Evolutionary conservation across 768 basidiomycete genomes (phyloP), one percentile per base, ranked within the genome.

Genomic region (Coprinopsis strossmayeri): DNA sequence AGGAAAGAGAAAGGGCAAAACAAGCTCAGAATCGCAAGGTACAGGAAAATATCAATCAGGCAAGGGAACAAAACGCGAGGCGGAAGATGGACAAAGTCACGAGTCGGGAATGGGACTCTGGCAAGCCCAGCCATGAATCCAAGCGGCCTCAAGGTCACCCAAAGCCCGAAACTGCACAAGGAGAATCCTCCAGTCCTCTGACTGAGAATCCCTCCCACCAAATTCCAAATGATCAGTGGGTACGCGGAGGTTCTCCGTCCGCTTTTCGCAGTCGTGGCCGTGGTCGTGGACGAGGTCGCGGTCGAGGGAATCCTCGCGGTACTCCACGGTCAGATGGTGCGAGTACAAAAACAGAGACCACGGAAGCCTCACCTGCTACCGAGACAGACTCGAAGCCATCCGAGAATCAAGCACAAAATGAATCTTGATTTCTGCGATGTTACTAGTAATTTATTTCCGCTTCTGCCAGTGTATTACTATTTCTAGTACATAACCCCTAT

Each of bases 71-170:
- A 68, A 88, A 86, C 54, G 87, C 87, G 46, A 79, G 78, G 56
- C 72, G 84, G 28, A 91, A 91, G 69, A 71, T 90, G 76, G 86
- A 85, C n/a, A 88, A 84, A 68, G 74, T 80, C 20, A 79, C 79
- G 57, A 80, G 68, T 54, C 77, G 89, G 13, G 89, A 91, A 68
- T 91, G 89, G 89, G 89, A 91, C 61, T 82, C 86, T 24, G 85
- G 79, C 17, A 91, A 91, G 57, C 63, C 71, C 5, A 59, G 13
- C 41, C 46, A 53, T 39, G 32, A 45, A 30, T 34, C 53, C 18
- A 15, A 20, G 20, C 25, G 34, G 26, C 9, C 28, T 15, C 32
- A 45, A 9, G 9, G 32, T 9, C 7, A 18, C 37, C 5, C 37
- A 38, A 38, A 9, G 9, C 7, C 20, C 7, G 20, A 18, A 38